These are phyloP conservation scores for Trametes cubensis DNA, from an alignment of 768 basidiomycete species.

Conservation along the genomic window DNA sequence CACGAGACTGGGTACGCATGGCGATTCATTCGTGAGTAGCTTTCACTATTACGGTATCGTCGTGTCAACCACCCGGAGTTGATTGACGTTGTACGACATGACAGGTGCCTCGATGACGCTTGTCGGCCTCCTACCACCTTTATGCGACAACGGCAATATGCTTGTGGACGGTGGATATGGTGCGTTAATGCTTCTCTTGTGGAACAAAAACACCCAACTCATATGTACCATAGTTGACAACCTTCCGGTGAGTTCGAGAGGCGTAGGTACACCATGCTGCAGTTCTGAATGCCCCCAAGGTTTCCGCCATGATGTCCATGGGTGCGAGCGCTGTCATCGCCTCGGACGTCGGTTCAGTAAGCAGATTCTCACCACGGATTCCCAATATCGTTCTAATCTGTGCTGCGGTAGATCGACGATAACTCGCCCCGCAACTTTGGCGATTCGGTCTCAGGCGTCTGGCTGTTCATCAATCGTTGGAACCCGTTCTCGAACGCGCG, in stretches of 20 bases:
- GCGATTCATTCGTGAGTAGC: slow-evolving; percentile 75
- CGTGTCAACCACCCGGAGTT: no score
- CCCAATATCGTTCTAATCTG: background rate
- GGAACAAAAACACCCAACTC: no score
- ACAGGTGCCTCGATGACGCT: slow-evolving; percentile 95
- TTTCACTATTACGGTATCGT: background rate
- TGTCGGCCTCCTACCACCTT: slow-evolving; percentile 90
- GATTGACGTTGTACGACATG: background rate
- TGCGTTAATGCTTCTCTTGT: slow-evolving; percentile 39
- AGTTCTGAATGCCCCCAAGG: slow-evolving; percentile 44
- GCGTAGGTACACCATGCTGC: background rate
- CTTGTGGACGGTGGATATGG: slow-evolving; percentile 89
- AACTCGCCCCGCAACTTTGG: slow-evolving; percentile 94
- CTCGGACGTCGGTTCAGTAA: slow-evolving; percentile 86
- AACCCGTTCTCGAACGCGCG: slow-evolving; percentile 84
- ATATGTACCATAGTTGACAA: slow-evolving; percentile 69
- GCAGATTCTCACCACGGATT: slow-evolving; percentile 29
- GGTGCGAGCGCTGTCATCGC: slow-evolving; percentile 92
- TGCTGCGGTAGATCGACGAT: slow-evolving; percentile 71
- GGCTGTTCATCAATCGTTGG: slow-evolving; percentile 90
- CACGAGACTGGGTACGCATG: slow-evolving; percentile 98
- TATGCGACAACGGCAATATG: slow-evolving; percentile 93
- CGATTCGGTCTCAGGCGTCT: slow-evolving; percentile 95
- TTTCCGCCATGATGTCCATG: slow-evolving; percentile 88
- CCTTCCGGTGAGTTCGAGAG: slow-evolving; percentile 59